phyloP scores from a whole-genome alignment of 2,329 filamentous ascomycete genomes.

The Stachybotrys chartarum region DNA sequence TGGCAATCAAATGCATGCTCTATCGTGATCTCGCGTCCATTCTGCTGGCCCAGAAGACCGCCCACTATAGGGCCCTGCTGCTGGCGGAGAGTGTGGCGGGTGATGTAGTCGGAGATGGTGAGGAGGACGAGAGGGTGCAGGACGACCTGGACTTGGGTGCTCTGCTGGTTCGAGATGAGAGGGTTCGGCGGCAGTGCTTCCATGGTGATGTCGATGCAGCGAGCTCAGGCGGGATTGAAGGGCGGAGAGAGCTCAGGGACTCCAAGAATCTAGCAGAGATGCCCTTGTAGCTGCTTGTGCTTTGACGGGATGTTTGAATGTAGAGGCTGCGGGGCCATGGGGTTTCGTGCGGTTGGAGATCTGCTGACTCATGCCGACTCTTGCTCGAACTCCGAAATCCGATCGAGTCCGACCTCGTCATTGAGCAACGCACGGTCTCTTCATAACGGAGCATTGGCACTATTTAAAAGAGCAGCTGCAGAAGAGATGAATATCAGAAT shows the following conservation, averaged over 20 bases:
- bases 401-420: not conserved
- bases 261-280: no score
- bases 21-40: constrained; percentile 82
- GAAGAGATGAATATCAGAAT: not conserved
- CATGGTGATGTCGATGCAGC: constrained; percentile 27
- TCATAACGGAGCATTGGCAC: no score
- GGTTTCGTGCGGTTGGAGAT: not conserved
- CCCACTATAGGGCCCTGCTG: constrained; percentile 74
- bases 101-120: constrained; percentile 95
- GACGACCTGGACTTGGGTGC: constrained; percentile 70
- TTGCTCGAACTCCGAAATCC: not conserved
- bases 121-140: constrained; percentile 93
- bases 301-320: no score
- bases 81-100: constrained; percentile 74
- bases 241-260: no score
- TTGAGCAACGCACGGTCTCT: no score
- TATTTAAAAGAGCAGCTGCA: not conserved
- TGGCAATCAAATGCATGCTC: constrained; percentile 90
- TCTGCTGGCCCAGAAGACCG: constrained; percentile 84
- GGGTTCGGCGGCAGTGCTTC: constrained; percentile 40
- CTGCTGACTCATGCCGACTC: not conserved
- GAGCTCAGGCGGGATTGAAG: no score
- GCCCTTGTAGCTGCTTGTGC: no score
- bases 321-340: no score
- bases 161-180: constrained; percentile 59